A percentile compares a stretch with the other conserved stretches of the same genome.
Evolutionary conservation across 2,329 filamentous ascomycete genomes (phyloP).

Genomic region (Nothophaeocryptopus gaeumannii): DNA sequence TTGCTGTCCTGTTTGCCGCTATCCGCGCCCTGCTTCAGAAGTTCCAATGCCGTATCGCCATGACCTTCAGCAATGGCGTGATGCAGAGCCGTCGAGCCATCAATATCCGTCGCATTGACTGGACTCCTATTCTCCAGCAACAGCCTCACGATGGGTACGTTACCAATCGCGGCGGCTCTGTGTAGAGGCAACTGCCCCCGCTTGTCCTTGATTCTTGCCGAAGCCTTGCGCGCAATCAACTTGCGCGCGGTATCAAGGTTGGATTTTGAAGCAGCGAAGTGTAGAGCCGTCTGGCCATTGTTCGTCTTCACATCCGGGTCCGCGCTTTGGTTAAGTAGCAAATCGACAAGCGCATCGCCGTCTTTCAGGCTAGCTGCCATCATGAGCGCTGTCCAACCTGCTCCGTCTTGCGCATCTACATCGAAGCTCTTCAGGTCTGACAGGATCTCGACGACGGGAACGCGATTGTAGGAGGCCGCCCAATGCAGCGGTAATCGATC

Average conservation of each 20-base stretch:
- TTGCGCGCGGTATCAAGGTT: constrained; percentile 77
- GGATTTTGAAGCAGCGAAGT: constrained; percentile 87
- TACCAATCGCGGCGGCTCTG: constrained; percentile 85
- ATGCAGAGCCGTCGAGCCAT: constrained; percentile 85
- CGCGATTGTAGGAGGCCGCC: constrained; percentile 80
- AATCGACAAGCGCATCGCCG: constrained; percentile 63
- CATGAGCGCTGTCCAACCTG: constrained; percentile 82
- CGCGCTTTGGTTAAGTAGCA: constrained; percentile 67
- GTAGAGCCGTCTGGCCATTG: constrained; percentile 75
- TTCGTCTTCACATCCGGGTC: constrained; percentile 73
- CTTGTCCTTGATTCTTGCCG: constrained; percentile 75
- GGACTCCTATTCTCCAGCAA: constrained; percentile 76
- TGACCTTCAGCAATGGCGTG: constrained; percentile 74
- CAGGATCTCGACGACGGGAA: constrained; percentile 71
- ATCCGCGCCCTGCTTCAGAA: constrained; percentile 84
- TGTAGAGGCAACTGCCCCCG: constrained; percentile 89
- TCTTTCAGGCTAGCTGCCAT: constrained; percentile 75
- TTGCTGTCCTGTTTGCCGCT: constrained; percentile 71
- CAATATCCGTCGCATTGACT: constrained; percentile 75
- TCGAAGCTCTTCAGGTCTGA: constrained; percentile 73
- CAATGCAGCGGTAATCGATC: constrained; percentile 90
- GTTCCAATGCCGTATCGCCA: constrained; percentile 75
- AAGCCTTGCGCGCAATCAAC: constrained; percentile 74
- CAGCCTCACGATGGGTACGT: constrained; percentile 78
- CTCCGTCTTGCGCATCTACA: constrained; percentile 75